Conservation (phyloP, 2,329 filamentous ascomycete species). For the Colletotrichum kahawae region DNA sequence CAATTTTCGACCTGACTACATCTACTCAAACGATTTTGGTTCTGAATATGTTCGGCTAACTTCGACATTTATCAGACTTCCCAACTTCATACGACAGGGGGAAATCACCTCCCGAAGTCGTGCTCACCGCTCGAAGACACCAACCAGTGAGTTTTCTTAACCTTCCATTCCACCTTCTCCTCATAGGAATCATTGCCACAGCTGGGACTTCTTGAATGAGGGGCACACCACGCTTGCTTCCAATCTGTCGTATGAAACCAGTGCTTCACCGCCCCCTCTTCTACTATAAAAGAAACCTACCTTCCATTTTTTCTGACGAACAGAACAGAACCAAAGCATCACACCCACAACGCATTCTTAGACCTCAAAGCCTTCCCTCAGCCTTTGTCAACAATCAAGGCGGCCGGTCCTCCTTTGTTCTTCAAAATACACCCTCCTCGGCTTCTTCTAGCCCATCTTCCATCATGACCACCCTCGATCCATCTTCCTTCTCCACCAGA, state of each 20-base stretch:
- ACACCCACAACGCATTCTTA: not conserved
- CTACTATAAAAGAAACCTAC: not conserved
- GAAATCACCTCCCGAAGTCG: not conserved
- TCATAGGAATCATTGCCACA: accelerated
- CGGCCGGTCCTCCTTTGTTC: not conserved
- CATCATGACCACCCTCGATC: not conserved
- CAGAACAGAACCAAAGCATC: not conserved
- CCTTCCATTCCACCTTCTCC: accelerated
- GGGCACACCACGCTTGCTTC: not conserved
- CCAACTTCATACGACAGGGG: not conserved
- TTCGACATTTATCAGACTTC: not conserved
- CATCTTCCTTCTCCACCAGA: accelerated
- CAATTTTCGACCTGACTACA: accelerated
- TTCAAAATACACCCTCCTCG: not conserved
- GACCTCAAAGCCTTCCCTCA: accelerated
- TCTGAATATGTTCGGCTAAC: not conserved
- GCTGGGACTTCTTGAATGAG: not conserved
- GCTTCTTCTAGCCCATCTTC: not conserved
- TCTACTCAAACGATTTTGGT: accelerated
- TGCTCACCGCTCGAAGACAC: not conserved
- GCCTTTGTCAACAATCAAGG: not conserved
- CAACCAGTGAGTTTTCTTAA: not conserved
- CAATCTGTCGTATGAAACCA: not conserved
- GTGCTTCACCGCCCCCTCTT: not conserved
- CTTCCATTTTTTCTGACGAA: not conserved